Evolutionary conservation across 805 yeast genomes (phyloP).

Genomic region (Cyberlindnera lachancei): DNA sequence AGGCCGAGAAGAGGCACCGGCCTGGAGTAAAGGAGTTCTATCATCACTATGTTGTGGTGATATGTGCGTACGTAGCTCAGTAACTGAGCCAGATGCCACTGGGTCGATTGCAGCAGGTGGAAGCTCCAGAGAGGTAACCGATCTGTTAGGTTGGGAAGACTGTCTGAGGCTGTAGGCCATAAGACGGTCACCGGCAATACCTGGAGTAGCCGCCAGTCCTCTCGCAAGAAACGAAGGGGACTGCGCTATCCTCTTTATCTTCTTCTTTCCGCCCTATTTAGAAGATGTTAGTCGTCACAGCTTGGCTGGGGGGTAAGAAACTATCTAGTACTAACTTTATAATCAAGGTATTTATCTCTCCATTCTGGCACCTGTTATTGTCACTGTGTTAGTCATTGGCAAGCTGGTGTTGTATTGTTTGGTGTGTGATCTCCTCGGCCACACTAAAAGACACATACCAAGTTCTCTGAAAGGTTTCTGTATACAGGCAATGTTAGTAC

Average conservation of each 20-base stretch:
- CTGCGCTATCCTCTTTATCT: conserved; percentile 19
- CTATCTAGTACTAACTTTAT: conserved; percentile 34
- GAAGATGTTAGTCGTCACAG: background rate
- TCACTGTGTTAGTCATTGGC: too few relatives aligned
- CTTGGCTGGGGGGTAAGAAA: too few relatives aligned
- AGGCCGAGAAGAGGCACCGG: background rate
- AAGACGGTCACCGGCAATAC: background rate
- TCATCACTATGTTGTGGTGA: too few relatives aligned
- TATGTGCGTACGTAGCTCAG: too few relatives aligned
- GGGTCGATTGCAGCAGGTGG: conserved; percentile 21
- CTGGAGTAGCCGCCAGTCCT: conserved; percentile 3
- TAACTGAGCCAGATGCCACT: background rate
- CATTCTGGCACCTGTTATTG: conserved; percentile 58
- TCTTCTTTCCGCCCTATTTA: conserved; percentile 24
- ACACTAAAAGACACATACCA: conserved; percentile 18
- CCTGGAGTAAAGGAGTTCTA: conserved; percentile 17
- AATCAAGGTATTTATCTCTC: conserved; percentile 75
- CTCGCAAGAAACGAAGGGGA: conserved; percentile 10
- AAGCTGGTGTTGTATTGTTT: background rate
- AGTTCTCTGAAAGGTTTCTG: conserved; percentile 10
- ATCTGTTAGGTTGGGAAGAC: background rate
- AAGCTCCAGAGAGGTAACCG: conserved; percentile 7
- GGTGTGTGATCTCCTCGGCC: too few relatives aligned
- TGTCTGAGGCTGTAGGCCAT: conserved; percentile 3
- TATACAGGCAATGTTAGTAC: background rate